These are phyloP conservation scores for Theobroma grandiflorum DNA, from an alignment of 441 rosid genomes.

Conservation along the genomic window DNA sequence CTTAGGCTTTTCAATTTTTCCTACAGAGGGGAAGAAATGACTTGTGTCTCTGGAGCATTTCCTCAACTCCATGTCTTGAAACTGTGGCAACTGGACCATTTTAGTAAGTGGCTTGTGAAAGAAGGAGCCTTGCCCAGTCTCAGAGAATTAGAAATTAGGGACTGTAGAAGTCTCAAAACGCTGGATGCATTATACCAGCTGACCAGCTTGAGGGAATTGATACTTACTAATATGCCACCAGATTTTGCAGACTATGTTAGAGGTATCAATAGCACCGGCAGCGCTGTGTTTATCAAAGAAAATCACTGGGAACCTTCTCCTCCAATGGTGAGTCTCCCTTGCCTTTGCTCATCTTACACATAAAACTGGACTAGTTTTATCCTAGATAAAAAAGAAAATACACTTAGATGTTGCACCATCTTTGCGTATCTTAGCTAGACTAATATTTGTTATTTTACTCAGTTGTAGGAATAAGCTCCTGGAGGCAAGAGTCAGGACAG, in stretches of 20 bases:
- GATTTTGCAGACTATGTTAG: neutral
- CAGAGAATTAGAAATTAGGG: slow-evolving; percentile 40
- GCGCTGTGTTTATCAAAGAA: neutral
- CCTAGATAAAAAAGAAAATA: neutral
- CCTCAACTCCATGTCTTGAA: slow-evolving; percentile 41
- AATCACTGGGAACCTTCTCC: slow-evolving; percentile 19
- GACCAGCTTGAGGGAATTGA: slow-evolving; percentile 33
- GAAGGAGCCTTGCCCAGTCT: slow-evolving; percentile 40
- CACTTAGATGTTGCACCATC: neutral
- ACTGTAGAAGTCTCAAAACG: slow-evolving; percentile 8
- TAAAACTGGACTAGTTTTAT: neutral
- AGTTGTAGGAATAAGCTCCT: neutral
- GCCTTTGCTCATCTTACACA: neutral
- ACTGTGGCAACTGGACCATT: slow-evolving; percentile 37
- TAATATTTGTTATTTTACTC: neutral
- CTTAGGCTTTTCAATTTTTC: slow-evolving; percentile 43
- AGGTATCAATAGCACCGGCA: neutral
- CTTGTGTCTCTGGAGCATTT: slow-evolving; percentile 5
- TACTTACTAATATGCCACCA: slow-evolving; percentile 35
- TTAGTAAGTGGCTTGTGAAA: slow-evolving; percentile 21
- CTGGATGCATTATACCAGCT: slow-evolving; percentile 10
- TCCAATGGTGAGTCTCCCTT: slow-evolving; percentile 10
- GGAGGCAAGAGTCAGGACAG: neutral
- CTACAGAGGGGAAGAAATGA: slow-evolving; percentile 29
- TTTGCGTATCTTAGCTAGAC: neutral